phyloP scores from a whole-genome alignment of 1,284 basidiomycete species.

The Apiotrichum siamense region DNA sequence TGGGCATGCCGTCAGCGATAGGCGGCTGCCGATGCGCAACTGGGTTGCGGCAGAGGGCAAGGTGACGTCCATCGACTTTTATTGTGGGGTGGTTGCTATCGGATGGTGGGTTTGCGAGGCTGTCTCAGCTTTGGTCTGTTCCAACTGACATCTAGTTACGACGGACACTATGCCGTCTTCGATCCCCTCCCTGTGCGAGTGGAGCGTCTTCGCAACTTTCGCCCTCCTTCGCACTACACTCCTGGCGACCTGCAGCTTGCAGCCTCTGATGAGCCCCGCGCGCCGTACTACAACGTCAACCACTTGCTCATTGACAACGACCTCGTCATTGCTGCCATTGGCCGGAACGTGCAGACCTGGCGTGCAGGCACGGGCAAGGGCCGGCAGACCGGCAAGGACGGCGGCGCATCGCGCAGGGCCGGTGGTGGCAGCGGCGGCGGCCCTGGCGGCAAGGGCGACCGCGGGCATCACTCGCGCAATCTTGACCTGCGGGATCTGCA shows the following conservation, averaged over 20 bases:
- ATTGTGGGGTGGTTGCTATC: constrained; percentile 37
- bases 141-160: constrained; percentile 19
- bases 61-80: constrained; percentile 35
- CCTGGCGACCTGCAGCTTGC: constrained; percentile 32
- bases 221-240: constrained; percentile 27
- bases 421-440: constrained; percentile 17
- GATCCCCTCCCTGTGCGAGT: constrained; percentile 36
- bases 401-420: constrained; percentile 16
- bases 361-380: constrained; percentile 39
- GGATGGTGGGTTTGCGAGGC: constrained; percentile 26
- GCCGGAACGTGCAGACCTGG: constrained; percentile 41
- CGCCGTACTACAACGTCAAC: constrained; percentile 37
- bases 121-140: too few species aligned
- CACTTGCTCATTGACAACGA: constrained; percentile 44
- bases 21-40: constrained; percentile 21
- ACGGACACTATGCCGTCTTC: constrained; percentile 38
- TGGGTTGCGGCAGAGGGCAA: constrained; percentile 34
- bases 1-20: constrained; percentile 1
- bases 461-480: constrained; percentile 13
- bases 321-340: constrained; percentile 39
- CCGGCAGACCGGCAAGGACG: constrained; percentile 27
- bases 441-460: constrained; percentile 25
- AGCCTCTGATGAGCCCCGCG: constrained; percentile 25
- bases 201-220: constrained; percentile 31
- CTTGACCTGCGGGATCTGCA: constrained; percentile 33